Evolutionary conservation across 1,284 basidiomycete genomes (phyloP).

Genomic region (Rhodotorula sp.): DNA sequence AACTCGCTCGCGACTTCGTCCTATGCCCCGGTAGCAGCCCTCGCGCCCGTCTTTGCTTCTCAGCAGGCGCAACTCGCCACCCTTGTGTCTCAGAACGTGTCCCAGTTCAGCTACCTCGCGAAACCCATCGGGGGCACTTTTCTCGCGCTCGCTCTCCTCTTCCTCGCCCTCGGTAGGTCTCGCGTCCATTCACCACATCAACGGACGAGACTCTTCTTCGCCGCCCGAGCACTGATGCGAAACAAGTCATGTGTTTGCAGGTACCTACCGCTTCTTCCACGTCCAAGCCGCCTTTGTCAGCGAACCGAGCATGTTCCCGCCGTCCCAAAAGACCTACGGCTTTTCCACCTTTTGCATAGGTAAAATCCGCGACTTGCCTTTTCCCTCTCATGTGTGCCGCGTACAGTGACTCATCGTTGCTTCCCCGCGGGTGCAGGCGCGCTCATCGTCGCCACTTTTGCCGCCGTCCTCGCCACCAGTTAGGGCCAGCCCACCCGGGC

Average conservation of each 20-base stretch:
- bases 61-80: constrained; percentile 12
- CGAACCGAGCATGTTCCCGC: constrained; percentile 36
- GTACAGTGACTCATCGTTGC: neutral
- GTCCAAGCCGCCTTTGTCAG: constrained; percentile 29
- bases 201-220: no score
- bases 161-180: constrained; percentile 28
- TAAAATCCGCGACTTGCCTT: neutral
- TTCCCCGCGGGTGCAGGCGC: neutral
- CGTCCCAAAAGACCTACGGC: constrained; percentile 24
- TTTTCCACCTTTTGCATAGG: constrained; percentile 28
- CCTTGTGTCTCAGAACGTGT: constrained; percentile 1
- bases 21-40: constrained; percentile 5
- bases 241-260: neutral
- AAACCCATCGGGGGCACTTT: constrained; percentile 37
- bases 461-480: constrained; percentile 15
- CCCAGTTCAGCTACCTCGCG: constrained; percentile 30
- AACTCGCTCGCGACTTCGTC: neutral
- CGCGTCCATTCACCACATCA: neutral
- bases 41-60: constrained; percentile 15
- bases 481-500: no score
- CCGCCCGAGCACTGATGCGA: neutral
- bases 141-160: constrained; percentile 32
- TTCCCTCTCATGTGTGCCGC: neutral
- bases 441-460: constrained; percentile 30
- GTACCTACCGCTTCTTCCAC: constrained; percentile 28